Evolutionary conservation across 129 eudicot species (phyloP), one percentile per base, ranked within the genome.

Genomic region (Arctium lappa): DNA sequence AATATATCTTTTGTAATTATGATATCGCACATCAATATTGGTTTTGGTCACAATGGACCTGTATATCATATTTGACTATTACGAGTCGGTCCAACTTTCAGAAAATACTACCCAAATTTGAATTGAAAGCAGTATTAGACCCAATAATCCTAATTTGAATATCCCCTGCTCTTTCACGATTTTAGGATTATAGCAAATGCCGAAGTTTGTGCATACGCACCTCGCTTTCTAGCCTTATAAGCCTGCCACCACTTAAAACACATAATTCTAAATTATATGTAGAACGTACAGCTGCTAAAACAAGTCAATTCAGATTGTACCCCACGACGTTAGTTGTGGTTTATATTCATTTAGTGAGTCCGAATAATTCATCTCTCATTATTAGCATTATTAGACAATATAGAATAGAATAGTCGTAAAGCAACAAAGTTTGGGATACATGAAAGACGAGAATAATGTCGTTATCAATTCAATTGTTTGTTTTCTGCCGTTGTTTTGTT

Each of bases 351-450:
- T 1, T 73, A 2, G 15, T n/a, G n/a, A 62, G 63, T 65, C 74
- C 22, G 5, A 75, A 82, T 40, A 82, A 37, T 68, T 22, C 53
- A 65, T 79, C 33, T 18, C 75, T 75, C 13, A 30, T n/a, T 72
- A 48, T 73, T 81, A 53, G 77, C 77, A 71, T 50, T 80, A 80
- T 53, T 50, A 34, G 70, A 72, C n/a, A 72, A 72, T 50, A 32
- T 36, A 42, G 42, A 30, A 81, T 81, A 76, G 15, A 53, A 12
- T 53, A 39, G 75, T 74, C 69, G 42, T 65, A 30, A n/a, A 68
- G 31, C 32, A 63, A 73, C 60, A 72, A 71, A 74, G 10, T 74
- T 82, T 69, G n/a, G 76, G 74, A 63, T 65, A 66, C 53, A 46
- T 38, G 79, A 74, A 62, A 1, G 30, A 60, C 18, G 29, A 27